These are phyloP conservation scores for Rhynchosporium graminicola DNA, from an alignment of 2,329 filamentous ascomycete genomes.

Conservation along the genomic window DNA sequence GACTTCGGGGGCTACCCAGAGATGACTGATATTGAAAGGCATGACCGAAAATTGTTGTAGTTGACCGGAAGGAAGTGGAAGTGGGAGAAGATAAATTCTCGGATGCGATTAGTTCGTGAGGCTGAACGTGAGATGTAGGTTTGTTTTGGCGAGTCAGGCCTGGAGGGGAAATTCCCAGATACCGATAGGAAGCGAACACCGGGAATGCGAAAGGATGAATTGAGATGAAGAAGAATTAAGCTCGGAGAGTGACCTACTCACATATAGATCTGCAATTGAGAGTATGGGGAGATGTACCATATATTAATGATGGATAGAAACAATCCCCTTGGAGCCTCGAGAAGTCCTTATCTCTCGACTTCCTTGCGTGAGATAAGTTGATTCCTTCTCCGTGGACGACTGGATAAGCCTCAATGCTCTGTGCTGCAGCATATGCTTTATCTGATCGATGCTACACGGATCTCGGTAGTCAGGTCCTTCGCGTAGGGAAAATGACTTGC, in stretches of 20 bases:
- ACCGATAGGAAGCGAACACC: conserved; percentile 1
- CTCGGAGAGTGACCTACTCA: conserved; percentile 2
- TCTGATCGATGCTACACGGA: neutral
- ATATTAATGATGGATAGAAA: neutral
- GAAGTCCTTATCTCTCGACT: conserved; percentile 15
- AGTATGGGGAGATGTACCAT: conserved; percentile 10
- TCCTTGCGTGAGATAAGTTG: conserved; percentile 10
- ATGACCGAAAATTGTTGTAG: conserved; percentile 20
- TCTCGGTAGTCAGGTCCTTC: neutral
- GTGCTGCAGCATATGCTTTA: neutral
- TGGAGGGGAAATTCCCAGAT: conserved; percentile 2
- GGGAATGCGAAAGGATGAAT: conserved; percentile 10
- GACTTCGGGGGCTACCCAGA: conserved; percentile 38
- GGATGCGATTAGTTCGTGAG: neutral
- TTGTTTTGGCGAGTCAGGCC: neutral
- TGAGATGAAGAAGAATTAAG: conserved; percentile 10
- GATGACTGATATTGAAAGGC: conserved; percentile 31
- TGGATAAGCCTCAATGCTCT: neutral
- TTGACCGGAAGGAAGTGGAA: neutral
- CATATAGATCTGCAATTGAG: conserved; percentile 11
- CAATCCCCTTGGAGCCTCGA: conserved; percentile 20
- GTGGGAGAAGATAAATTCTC: neutral
- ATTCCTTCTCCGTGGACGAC: conserved; percentile 24
- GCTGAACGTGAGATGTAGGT: conserved; percentile 2
- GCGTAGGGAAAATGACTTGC: neutral